Percentiles rank a stretch among this genome's conserved stretches.
Conservation (phyloP, 2,329 filamentous ascomycete species). For the Diaporthe eres region DNA sequence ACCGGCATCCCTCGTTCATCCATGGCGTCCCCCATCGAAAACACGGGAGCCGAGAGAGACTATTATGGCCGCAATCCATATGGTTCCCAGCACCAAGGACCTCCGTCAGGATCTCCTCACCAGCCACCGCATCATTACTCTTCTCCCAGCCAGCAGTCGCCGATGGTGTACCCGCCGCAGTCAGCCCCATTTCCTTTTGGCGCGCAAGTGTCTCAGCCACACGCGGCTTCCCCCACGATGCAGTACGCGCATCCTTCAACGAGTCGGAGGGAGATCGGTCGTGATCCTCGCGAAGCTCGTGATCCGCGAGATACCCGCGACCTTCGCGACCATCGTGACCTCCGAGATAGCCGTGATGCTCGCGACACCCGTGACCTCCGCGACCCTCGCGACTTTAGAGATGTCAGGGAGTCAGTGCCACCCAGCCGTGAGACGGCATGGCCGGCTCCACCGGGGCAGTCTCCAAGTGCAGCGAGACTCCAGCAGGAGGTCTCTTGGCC, state of each 20-base stretch:
- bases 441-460: constrained; percentile 47
- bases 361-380: constrained; percentile 58
- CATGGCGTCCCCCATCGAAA: constrained; percentile 58
- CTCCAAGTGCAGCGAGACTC: constrained; percentile 45
- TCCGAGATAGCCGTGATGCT: constrained; percentile 56
- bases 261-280: neutral
- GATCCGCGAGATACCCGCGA: constrained; percentile 8
- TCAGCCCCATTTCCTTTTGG: constrained; percentile 62
- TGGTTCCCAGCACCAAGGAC: constrained; percentile 49
- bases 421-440: constrained; percentile 55
- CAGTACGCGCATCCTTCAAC: constrained; percentile 59
- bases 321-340: constrained; percentile 31
- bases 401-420: constrained; percentile 59
- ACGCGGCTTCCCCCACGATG: constrained; percentile 64
- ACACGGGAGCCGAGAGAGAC: constrained; percentile 59
- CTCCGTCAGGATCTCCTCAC: constrained; percentile 50
- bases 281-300: constrained; percentile 13
- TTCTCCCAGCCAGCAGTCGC: constrained; percentile 45
- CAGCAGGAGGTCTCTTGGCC: constrained; percentile 52
- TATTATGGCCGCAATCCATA: constrained; percentile 61
- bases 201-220: constrained; percentile 59
- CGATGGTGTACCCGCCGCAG: constrained; percentile 47
- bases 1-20: constrained; percentile 60
- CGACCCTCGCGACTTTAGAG: constrained; percentile 58
- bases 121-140: constrained; percentile 47